These are phyloP conservation scores for Parietaria judaica DNA, from an alignment of 306 rosid genomes.

Conservation along the genomic window DNA sequence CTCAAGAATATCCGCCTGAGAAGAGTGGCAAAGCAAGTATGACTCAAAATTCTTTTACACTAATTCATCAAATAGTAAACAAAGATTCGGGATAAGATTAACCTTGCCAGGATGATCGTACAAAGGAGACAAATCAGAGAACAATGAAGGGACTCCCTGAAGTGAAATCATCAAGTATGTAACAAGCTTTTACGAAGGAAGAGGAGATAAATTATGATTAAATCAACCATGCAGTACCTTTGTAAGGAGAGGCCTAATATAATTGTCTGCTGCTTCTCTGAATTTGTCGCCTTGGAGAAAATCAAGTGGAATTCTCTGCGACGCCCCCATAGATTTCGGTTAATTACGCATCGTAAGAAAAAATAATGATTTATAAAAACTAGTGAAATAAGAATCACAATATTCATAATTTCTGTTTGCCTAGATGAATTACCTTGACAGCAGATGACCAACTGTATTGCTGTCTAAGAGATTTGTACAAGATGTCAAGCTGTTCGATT, in stretches of 20 bases:
- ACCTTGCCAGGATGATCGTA: constrained; percentile 94
- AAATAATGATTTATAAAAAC: background rate
- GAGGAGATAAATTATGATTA: background rate
- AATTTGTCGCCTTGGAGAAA: constrained; percentile 77
- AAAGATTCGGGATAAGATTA: constrained; percentile 19
- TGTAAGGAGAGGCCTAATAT: constrained; percentile 83
- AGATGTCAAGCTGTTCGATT: constrained; percentile 54
- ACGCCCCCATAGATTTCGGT: background rate
- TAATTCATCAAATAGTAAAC: constrained; percentile 5
- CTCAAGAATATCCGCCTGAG: constrained; percentile 93
- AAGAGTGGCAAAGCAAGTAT: constrained; percentile 17
- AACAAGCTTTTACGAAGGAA: constrained; percentile 8
- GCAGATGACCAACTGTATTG: constrained; percentile 92
- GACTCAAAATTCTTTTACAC: constrained; percentile 8
- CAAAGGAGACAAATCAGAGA: constrained; percentile 90
- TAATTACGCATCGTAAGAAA: constrained; percentile 1
- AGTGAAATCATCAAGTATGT: constrained; percentile 33
- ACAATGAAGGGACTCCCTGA: constrained; percentile 97
- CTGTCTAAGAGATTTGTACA: constrained; percentile 63
- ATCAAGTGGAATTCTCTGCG: constrained; percentile 95
- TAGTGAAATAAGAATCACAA: background rate
- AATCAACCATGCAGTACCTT: constrained; percentile 45
- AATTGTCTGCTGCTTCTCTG: constrained; percentile 80
- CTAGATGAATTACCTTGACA: constrained; percentile 49
- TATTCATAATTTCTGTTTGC: background rate